Evolutionary conservation across 2,329 filamentous ascomycete genomes (phyloP).

Genomic region (Sordariomycetes sp.): DNA sequence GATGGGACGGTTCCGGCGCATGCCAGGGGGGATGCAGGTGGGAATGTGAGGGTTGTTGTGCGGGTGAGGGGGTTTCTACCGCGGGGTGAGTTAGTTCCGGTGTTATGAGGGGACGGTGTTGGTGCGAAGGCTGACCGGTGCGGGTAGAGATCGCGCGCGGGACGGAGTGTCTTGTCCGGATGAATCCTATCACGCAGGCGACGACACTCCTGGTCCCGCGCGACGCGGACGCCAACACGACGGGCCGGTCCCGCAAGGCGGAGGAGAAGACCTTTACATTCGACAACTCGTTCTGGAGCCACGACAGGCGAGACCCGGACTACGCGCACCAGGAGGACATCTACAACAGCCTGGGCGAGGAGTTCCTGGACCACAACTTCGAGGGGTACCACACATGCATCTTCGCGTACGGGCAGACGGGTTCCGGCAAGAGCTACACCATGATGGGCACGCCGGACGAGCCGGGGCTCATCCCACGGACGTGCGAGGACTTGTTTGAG

Average conservation of each 20-base stretch:
- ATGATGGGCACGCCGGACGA: constrained; percentile 87
- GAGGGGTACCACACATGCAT: constrained; percentile 99
- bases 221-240: constrained; percentile 32
- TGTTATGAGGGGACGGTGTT: constrained; percentile 2
- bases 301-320: constrained; percentile 63
- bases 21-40: constrained; percentile 46
- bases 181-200: constrained; percentile 77
- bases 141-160: constrained; percentile 62
- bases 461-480: constrained; percentile 84
- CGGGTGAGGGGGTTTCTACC: constrained; percentile 68
- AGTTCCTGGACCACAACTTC: constrained; percentile 98
- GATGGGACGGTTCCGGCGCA: constrained; percentile 50
- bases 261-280: constrained; percentile 92
- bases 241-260: constrained; percentile 55
- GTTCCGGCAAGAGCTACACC: constrained; percentile 94
- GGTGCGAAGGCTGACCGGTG: neutral
- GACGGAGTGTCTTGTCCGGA: constrained; percentile 75
- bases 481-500: constrained; percentile 91
- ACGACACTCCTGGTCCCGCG: constrained; percentile 68
- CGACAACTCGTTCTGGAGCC: constrained; percentile 97
- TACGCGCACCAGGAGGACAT: constrained; percentile 90
- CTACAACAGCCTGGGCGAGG: constrained; percentile 86
- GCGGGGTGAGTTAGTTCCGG: constrained; percentile 42
- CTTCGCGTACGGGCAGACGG: constrained; percentile 96
- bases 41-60: constrained; percentile 74